Percentiles rank a stretch among this genome's conserved stretches.
These are phyloP conservation scores for Entomophthora muscae DNA, from an alignment of 371 early-diverging fungal genomes.

Conservation along the genomic window DNA sequence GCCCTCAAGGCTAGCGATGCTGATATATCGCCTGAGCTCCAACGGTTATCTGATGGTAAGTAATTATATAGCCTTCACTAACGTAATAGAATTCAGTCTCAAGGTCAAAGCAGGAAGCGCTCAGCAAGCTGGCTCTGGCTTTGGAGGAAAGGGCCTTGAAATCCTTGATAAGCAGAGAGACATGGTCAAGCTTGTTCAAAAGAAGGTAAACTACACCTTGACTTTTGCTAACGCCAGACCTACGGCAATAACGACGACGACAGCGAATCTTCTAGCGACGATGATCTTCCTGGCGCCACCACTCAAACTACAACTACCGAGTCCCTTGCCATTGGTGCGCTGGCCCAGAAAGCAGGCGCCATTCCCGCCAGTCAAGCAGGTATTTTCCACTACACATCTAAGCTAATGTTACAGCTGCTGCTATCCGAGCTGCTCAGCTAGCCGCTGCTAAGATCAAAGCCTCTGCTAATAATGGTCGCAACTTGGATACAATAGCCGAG, in stretches of 20 bases:
- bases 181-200: conserved; percentile 75
- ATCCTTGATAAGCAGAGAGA: conserved; percentile 85
- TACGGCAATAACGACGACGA: conserved; percentile 9
- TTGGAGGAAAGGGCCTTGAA: conserved; percentile 95
- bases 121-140: conserved; percentile 67
- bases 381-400: not conserved
- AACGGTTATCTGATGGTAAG: conserved; percentile 42
- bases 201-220: conserved; percentile 28
- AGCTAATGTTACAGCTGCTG: conserved; percentile 1
- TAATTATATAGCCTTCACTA: not conserved
- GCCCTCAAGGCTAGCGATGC: conserved; percentile 65
- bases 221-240: conserved; percentile 7
- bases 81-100: conserved; percentile 36
- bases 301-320: conserved; percentile 4
- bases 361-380: conserved; percentile 13
- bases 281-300: conserved; percentile 8
- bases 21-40: conserved; percentile 56
- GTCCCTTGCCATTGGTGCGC: not conserved
- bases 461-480: conserved; percentile 20
- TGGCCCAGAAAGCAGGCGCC: not conserved
- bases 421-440: conserved; percentile 21
- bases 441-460: conserved; percentile 26
- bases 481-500: conserved; percentile 18
- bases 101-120: conserved; percentile 83
- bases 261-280: conserved; percentile 9